A percentile compares a stretch with the other conserved stretches of the same genome.
phyloP scores from a whole-genome alignment of 768 basidiomycete species.

The Tylopilus rubrobrunneus region DNA sequence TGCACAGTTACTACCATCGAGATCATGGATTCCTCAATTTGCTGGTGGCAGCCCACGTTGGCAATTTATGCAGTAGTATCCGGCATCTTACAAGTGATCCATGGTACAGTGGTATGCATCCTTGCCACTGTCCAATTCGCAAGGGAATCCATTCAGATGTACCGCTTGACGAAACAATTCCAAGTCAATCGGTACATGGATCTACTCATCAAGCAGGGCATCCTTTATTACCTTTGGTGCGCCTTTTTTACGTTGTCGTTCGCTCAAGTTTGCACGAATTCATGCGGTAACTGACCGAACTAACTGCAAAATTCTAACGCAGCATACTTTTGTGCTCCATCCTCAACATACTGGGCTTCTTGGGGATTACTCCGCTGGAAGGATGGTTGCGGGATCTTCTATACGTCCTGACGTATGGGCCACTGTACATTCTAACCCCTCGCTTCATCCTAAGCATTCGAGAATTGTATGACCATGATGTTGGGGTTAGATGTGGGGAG shows the following conservation, averaged over 20 bases:
- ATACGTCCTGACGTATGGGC: not conserved
- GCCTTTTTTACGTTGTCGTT: not conserved
- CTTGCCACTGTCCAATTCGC: not conserved
- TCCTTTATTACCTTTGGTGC: not conserved
- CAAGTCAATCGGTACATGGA: not conserved
- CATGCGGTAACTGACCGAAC: not conserved
- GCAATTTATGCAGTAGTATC: too few relatives aligned
- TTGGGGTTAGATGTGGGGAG: not conserved
- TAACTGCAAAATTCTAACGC: not conserved
- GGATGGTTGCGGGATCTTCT: not conserved
- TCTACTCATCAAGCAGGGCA: not conserved
- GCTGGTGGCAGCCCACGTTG: not conserved
- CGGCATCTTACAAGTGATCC: not conserved
- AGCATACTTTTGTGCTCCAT: not conserved
- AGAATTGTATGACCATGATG: not conserved
- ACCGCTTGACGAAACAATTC: not conserved
- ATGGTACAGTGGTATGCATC: not conserved
- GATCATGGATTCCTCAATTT: not conserved
- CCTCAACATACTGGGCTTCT: not conserved
- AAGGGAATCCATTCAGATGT: not conserved
- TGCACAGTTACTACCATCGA: not conserved
- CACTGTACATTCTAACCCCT: not conserved
- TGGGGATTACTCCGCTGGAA: not conserved
- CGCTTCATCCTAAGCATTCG: not conserved
- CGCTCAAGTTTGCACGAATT: not conserved